These are phyloP conservation scores for Hibiscus syriacus DNA, from an alignment of 345 rosid species.

Conservation along the genomic window DNA sequence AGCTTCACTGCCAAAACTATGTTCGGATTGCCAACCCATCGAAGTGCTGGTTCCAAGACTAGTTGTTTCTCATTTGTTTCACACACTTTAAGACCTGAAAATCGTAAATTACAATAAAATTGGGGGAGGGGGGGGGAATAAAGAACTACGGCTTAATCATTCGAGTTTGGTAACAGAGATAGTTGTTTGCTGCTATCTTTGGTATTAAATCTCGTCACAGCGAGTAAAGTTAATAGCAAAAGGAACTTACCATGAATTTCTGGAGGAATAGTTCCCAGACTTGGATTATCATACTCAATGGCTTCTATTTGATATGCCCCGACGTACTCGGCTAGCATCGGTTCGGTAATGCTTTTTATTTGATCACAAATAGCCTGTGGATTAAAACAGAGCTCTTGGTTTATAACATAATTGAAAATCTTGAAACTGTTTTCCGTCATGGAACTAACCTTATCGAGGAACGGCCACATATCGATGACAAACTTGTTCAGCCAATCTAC, in stretches of 20 bases:
- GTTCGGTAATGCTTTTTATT: slow-evolving; percentile 36
- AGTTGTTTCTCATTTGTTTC: slow-evolving; percentile 41
- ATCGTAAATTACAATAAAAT: too few species aligned
- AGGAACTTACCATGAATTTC: slow-evolving; percentile 43
- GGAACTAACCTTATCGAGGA: slow-evolving; percentile 56
- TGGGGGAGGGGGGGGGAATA: too few species aligned
- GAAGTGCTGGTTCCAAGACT: slow-evolving; percentile 30
- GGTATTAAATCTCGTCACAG: too few species aligned
- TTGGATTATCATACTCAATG: slow-evolving; percentile 39
- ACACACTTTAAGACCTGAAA: slow-evolving; percentile 35
- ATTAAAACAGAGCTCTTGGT: background rate
- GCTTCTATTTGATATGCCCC: slow-evolving; percentile 39
- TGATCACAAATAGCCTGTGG: slow-evolving; percentile 49
- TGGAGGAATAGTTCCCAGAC: slow-evolving; percentile 65
- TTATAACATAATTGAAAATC: background rate
- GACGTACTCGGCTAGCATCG: slow-evolving; percentile 47
- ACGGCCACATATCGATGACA: slow-evolving; percentile 63
- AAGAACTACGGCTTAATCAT: too few species aligned
- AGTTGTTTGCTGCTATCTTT: background rate
- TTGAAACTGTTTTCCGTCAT: slow-evolving; percentile 1
- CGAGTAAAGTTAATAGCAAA: background rate
- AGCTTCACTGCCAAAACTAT: slow-evolving; percentile 31
- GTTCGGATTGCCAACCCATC: slow-evolving; percentile 53
- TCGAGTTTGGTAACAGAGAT: too few species aligned
- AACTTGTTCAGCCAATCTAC: slow-evolving; percentile 73